Conservation (phyloP, 805 yeast species). For the Grigorovia humatica region DNA sequence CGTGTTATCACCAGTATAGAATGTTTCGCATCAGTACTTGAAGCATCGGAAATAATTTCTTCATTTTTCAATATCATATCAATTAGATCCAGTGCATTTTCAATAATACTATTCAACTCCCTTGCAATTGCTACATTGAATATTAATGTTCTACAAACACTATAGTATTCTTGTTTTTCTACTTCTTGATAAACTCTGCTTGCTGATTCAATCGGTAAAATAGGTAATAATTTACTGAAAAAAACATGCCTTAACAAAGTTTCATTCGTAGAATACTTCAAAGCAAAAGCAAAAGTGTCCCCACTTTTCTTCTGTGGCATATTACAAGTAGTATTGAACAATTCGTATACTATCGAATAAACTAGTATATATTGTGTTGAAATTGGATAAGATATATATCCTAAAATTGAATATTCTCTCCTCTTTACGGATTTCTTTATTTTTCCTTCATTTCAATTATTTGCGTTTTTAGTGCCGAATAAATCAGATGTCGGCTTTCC, state of each 20-base stretch:
- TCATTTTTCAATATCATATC: conserved; percentile 6
- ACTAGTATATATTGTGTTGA: background rate
- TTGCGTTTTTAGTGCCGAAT: background rate
- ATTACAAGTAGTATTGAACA: background rate
- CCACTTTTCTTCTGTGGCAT: background rate
- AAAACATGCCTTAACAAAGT: conserved; percentile 15
- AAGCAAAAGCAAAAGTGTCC: background rate
- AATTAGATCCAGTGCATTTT: conserved; percentile 6
- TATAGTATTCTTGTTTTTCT: conserved; percentile 10
- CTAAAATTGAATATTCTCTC: background rate
- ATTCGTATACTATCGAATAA: background rate
- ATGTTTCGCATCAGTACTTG: conserved; percentile 9
- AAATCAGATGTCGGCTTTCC: background rate
- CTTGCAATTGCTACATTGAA: conserved; percentile 8
- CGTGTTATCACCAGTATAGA: conserved; percentile 31
- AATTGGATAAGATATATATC: background rate
- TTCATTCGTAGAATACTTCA: conserved; percentile 5
- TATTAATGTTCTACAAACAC: conserved; percentile 7
- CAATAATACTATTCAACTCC: conserved; percentile 6
- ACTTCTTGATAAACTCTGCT: conserved; percentile 10
- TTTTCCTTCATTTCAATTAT: background rate
- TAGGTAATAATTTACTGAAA: conserved; percentile 14
- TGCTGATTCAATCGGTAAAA: conserved; percentile 9
- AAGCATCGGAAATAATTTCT: conserved; percentile 1
- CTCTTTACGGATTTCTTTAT: background rate